These are phyloP conservation scores for Xylariales sp. DNA, from an alignment of 2,329 filamentous ascomycete genomes.

Conservation along the genomic window DNA sequence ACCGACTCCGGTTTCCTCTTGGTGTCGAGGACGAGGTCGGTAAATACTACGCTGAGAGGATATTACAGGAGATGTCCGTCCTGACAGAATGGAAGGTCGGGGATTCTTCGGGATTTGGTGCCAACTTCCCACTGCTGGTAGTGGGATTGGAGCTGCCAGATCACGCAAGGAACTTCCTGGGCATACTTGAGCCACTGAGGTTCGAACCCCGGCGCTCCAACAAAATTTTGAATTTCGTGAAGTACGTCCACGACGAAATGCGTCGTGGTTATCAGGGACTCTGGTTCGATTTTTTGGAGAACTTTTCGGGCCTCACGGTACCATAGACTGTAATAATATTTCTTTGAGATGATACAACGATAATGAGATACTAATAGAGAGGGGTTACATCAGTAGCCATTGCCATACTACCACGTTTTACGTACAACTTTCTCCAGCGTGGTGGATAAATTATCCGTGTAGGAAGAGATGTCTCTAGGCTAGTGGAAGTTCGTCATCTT, in stretches of 20 bases:
- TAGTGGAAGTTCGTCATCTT: too few species aligned
- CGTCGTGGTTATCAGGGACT: conserved; percentile 6
- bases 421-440: too few species aligned
- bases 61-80: conserved; percentile 4
- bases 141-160: conserved; percentile 3
- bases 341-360: too few species aligned
- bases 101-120: not conserved
- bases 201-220: conserved; percentile 3
- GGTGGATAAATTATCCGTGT: too few species aligned
- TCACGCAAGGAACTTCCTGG: not conserved
- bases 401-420: too few species aligned
- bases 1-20: conserved; percentile 24
- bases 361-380: too few species aligned
- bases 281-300: conserved; percentile 11
- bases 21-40: conserved; percentile 18
- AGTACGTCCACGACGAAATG: not conserved
- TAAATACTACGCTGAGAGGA: conserved; percentile 3
- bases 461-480: too few species aligned
- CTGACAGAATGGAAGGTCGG: conserved; percentile 5
- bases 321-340: too few species aligned
- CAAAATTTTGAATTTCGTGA: conserved; percentile 4
- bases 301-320: too few species aligned
- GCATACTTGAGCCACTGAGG: conserved; percentile 3
- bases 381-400: too few species aligned
- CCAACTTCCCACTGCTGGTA: conserved; percentile 7